Evolutionary conservation across 371 early-diverging fungal species (phyloP).

Genomic region (Mortierella sp.): DNA sequence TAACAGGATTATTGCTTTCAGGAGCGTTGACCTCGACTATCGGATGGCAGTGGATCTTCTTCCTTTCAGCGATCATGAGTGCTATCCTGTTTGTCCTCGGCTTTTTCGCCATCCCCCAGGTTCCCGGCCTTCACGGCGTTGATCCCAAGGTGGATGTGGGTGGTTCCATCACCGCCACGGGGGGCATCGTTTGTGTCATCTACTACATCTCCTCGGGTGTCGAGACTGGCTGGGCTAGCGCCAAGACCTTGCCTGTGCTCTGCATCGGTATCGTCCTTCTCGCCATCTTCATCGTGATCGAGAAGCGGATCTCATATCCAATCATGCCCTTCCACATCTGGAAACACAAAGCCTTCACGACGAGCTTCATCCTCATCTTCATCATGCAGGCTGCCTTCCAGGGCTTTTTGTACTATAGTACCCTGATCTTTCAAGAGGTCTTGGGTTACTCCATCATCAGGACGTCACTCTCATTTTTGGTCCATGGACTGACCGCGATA

Average conservation of each 20-base stretch:
- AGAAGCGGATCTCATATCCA: constrained; percentile 40
- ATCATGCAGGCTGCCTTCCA: constrained; percentile 51
- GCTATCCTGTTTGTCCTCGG: constrained; percentile 41
- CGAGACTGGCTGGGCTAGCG: constrained; percentile 47
- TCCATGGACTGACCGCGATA: constrained; percentile 35
- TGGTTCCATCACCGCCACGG: constrained; percentile 42
- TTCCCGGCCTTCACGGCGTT: constrained; percentile 38
- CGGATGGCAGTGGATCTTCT: constrained; percentile 55
- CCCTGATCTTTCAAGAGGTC: constrained; percentile 50
- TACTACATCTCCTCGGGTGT: constrained; percentile 54
- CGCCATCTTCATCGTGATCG: constrained; percentile 23
- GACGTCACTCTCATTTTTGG: constrained; percentile 40
- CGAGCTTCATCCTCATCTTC: constrained; percentile 45
- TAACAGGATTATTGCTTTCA: constrained; percentile 47
- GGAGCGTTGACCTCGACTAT: constrained; percentile 52
- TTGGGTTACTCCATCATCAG: constrained; percentile 34
- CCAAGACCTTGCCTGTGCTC: constrained; percentile 39
- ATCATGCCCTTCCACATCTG: constrained; percentile 57
- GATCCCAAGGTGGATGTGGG: constrained; percentile 45
- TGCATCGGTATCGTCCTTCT: constrained; percentile 34
- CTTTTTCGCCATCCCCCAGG: constrained; percentile 39
- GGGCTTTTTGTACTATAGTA: constrained; percentile 42
- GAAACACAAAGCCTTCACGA: constrained; percentile 41
- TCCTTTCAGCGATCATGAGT: constrained; percentile 43
- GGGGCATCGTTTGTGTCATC: constrained; percentile 45